Evolutionary conservation across 495 filamentous ascomycete genomes (phyloP).

Genomic region (Aspergillus campestris): DNA sequence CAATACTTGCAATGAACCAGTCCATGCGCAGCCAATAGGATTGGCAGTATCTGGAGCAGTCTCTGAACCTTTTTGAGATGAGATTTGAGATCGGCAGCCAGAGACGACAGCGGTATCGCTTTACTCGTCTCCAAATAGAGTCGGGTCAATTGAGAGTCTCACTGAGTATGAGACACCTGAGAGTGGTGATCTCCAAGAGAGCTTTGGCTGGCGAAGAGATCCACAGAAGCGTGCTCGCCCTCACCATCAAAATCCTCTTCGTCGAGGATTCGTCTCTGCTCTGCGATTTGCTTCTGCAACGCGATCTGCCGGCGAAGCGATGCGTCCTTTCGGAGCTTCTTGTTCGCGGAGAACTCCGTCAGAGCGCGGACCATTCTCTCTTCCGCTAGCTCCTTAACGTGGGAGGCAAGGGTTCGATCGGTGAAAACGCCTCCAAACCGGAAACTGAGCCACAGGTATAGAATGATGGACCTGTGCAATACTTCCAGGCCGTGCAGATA

Average conservation of each 20-base stretch:
- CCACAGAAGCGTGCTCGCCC: slow-evolving; percentile 7
- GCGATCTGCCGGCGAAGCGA: slow-evolving; percentile 36
- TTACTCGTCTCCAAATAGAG: not conserved
- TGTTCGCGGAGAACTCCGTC: slow-evolving; percentile 44
- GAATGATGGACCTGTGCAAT: slow-evolving; percentile 71
- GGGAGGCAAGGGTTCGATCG: slow-evolving; percentile 65
- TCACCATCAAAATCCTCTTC: slow-evolving; percentile 10
- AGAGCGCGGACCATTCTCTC: slow-evolving; percentile 63
- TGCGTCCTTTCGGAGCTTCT: slow-evolving; percentile 34
- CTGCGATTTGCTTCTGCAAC: slow-evolving; percentile 29
- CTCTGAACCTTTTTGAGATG: too few relatives aligned
- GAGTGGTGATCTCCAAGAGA: not conserved
- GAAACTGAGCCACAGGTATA: slow-evolving; percentile 81
- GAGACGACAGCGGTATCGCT: too few relatives aligned
- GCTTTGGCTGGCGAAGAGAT: slow-evolving; percentile 7
- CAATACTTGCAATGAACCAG: too few relatives aligned
- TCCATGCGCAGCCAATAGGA: too few relatives aligned
- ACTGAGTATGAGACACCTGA: not conserved
- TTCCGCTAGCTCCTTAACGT: slow-evolving; percentile 75
- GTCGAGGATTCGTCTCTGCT: slow-evolving; percentile 18
- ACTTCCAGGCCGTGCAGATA: slow-evolving; percentile 61
- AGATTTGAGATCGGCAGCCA: too few relatives aligned
- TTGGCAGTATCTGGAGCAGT: too few relatives aligned
- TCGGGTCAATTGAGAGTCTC: not conserved
- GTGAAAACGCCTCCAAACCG: slow-evolving; percentile 69